Evolutionary conservation across 2,329 filamentous ascomycete species (phyloP).

Genomic region (Talaromyces pinophilus): DNA sequence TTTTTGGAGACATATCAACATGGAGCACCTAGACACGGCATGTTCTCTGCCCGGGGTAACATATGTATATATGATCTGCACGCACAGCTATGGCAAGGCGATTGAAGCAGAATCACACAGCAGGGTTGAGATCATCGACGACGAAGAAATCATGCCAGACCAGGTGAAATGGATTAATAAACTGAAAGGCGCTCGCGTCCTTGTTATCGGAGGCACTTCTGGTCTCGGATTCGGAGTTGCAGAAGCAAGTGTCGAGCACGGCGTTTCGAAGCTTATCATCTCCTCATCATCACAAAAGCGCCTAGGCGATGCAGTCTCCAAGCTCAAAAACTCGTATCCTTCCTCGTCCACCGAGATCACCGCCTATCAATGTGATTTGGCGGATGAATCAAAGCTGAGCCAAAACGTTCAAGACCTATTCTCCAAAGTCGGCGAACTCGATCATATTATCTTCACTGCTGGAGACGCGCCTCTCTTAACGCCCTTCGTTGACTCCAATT

Average conservation of each 20-base stretch:
- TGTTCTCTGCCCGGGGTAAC: neutral
- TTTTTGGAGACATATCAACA: neutral
- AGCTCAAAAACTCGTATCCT: neutral
- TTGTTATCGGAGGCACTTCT: neutral
- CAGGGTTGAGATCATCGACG: neutral
- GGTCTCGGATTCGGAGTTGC: neutral
- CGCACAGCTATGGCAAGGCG: neutral
- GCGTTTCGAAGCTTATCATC: neutral
- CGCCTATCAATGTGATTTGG: neutral
- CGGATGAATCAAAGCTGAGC: conserved; percentile 3
- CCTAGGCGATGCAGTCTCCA: neutral
- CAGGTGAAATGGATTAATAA: neutral
- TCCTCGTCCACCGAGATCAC: neutral
- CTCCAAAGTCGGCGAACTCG: neutral
- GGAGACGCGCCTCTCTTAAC: conserved; percentile 1
- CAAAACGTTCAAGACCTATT: conserved; percentile 1
- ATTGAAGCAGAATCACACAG: neutral
- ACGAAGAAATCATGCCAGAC: neutral
- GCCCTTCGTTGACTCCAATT: neutral
- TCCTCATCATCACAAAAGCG: neutral
- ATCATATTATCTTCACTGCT: conserved; percentile 12
- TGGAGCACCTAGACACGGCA: neutral
- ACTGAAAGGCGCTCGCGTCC: neutral
- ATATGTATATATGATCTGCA: neutral
- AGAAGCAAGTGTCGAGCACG: neutral